Percentiles rank a stretch among this genome's conserved stretches.
Evolutionary conservation across 768 basidiomycete genomes (phyloP).

Genomic region (Termitomyces sp.): DNA sequence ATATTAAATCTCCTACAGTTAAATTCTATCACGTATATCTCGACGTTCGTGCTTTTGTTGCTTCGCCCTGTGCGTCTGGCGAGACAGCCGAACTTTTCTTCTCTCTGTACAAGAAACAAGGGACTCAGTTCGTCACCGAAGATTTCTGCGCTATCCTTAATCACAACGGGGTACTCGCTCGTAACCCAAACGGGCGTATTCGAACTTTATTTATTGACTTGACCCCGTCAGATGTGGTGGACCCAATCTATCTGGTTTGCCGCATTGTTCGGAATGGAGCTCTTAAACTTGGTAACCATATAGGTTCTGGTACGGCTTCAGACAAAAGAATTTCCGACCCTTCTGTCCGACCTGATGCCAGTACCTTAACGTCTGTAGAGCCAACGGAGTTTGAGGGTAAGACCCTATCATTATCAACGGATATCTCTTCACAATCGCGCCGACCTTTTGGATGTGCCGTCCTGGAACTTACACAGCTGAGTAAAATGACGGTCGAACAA

Average conservation of each 20-base stretch:
- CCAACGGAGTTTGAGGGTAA: conserved; percentile 15
- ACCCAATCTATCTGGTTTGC: conserved; percentile 86
- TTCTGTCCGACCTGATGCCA: conserved; percentile 31
- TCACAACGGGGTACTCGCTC: conserved; percentile 84
- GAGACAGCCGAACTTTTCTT: conserved; percentile 94
- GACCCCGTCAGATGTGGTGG: conserved; percentile 78
- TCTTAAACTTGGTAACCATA: conserved; percentile 62
- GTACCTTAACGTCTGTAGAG: conserved; percentile 16
- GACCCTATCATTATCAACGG: conserved; percentile 17
- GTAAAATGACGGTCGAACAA: conserved; percentile 59
- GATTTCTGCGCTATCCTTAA: conserved; percentile 88
- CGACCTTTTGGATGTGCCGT: conserved; percentile 97
- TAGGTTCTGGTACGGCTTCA: conserved; percentile 39
- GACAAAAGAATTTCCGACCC: conserved; percentile 55
- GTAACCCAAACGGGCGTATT: conserved; percentile 68
- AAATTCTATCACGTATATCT: conserved; percentile 89
- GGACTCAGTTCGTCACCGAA: conserved; percentile 85
- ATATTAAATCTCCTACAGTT: conserved; percentile 36
- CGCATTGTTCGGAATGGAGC: conserved; percentile 85
- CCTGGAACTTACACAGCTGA: conserved; percentile 74
- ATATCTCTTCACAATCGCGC: conserved; percentile 51
- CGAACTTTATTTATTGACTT: conserved; percentile 89
- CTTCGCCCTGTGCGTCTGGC: conserved; percentile 82
- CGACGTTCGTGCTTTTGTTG: conserved; percentile 89
- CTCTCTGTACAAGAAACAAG: conserved; percentile 83